Base-by-base conservation (phyloP, 371 early-diverging fungal species). In the Mortierella sp. region DNA sequence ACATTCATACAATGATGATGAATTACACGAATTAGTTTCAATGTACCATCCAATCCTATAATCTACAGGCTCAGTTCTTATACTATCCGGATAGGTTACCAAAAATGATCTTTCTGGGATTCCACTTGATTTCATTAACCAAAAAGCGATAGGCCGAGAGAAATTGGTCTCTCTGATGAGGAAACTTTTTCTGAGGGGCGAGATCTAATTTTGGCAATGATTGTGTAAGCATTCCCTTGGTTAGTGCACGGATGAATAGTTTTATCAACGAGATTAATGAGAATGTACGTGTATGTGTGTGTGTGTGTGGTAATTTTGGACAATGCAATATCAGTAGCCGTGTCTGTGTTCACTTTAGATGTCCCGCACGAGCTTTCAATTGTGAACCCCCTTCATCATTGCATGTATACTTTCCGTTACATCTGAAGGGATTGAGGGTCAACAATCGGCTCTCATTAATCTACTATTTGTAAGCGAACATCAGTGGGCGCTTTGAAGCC, bases 41-140 rank as follows among this genome's bases (percentile, higher is more conserved):
- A 54, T 16, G 22, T 54, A 26, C 11, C 54, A 24, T 54, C n/a
- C 11, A 54, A 10, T 20, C 9, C 24, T 24, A 54, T 20, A 54
- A 11, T 54, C 2, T 54, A 54, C 20, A 26, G 18, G 26, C 16
- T 58, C 58, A 12, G 20, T 30, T 52, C n/a, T 35, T 4, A 51
- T 39, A 5, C 20, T 35, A 12, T 57, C 26, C 5, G 9, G 35
- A 32, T n/a, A 8, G 32, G 6, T 61, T 68, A 72, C 77, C 81
- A 69, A 80, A 80, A 62, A 80, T 75, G 45, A 80, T 75, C 70
- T 80, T 80, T 59, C 75, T 72, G 6, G 81, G 81, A 39, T 75
- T 80, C 81, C 81, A 80, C 32, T 45, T 64, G 73, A 80, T 80
- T 58, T 80, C 81, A 8, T 80, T 66, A 10, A 80, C 76, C 67